A percentile compares a stretch with the other conserved stretches of the same genome.
Evolutionary conservation across 2,329 filamentous ascomycete species (phyloP).

Genomic region (Myriosclerotinia curreyana): DNA sequence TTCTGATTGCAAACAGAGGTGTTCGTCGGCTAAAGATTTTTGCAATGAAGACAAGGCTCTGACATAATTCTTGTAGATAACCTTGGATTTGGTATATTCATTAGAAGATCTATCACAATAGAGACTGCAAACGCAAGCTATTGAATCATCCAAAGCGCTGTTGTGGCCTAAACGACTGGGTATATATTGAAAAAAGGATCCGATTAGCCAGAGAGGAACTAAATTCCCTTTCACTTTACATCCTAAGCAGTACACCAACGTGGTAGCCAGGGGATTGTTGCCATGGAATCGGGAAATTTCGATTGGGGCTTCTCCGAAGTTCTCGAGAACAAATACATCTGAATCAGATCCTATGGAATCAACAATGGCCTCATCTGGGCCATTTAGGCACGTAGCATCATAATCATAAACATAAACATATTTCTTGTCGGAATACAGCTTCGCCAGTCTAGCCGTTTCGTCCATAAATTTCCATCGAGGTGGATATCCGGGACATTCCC

Average conservation of each 20-base stretch:
- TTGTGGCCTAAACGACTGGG: constrained; percentile 24
- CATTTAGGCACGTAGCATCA: not conserved
- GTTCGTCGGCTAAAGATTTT: constrained; percentile 9
- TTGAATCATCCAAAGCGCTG: constrained; percentile 26
- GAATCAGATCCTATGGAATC: no score
- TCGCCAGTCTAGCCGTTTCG: constrained; percentile 21
- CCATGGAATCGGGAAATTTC: constrained; percentile 19
- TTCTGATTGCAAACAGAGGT: constrained; percentile 20
- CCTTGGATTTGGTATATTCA: constrained; percentile 10
- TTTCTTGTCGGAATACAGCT: constrained; percentile 20
- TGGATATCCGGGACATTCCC: constrained; percentile 26
- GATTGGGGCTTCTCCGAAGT: not conserved
- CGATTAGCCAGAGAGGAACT: constrained; percentile 19
- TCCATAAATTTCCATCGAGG: constrained; percentile 27
- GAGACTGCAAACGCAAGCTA: constrained; percentile 24
- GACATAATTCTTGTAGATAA: constrained; percentile 22
- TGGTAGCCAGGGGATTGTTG: constrained; percentile 18
- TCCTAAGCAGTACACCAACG: constrained; percentile 24
- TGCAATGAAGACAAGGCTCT: constrained; percentile 24
- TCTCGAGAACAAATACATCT: not conserved
- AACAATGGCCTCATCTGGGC: not conserved
- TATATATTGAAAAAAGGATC: constrained; percentile 25
- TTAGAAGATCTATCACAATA: constrained; percentile 19
- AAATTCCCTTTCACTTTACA: constrained; percentile 21
- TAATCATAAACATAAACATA: constrained; percentile 23